These are phyloP conservation scores for Orobanche coerulescens DNA, from an alignment of 257 asterid species.

Conservation along the genomic window DNA sequence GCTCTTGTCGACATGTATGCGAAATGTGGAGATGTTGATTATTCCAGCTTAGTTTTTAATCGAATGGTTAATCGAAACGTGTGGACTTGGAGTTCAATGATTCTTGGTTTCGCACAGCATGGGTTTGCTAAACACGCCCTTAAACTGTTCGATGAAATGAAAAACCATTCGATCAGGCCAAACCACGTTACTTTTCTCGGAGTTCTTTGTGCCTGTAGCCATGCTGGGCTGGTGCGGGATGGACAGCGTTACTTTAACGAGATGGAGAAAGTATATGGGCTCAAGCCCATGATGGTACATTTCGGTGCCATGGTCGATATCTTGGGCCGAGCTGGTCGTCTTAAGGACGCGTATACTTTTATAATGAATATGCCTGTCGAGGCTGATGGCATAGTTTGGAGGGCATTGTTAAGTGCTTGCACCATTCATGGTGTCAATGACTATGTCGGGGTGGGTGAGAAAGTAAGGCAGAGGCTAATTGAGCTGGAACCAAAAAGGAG, in stretches of 20 bases:
- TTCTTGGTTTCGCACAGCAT: slow-evolving; percentile 68
- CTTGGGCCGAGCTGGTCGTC: slow-evolving; percentile 62
- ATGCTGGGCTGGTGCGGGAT: slow-evolving; percentile 53
- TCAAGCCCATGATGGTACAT: slow-evolving; percentile 59
- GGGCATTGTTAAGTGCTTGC: slow-evolving; percentile 75
- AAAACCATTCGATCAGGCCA: slow-evolving; percentile 31
- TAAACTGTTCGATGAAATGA: slow-evolving; percentile 42
- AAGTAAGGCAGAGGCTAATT: slow-evolving; percentile 43
- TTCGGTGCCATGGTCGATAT: slow-evolving; percentile 72
- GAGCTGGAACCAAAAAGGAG: slow-evolving; percentile 62
- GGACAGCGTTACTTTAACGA: slow-evolving; percentile 40
- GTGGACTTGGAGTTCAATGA: slow-evolving; percentile 89
- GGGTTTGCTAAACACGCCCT: slow-evolving; percentile 52
- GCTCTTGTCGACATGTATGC: slow-evolving; percentile 79
- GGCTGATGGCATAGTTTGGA: slow-evolving; percentile 67
- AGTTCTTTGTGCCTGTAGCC: slow-evolving; percentile 77
- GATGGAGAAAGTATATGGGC: slow-evolving; percentile 45
- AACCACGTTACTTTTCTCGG: slow-evolving; percentile 72
- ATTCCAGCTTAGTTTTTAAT: slow-evolving; percentile 46
- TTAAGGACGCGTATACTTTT: slow-evolving; percentile 50
- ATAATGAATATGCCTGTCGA: slow-evolving; percentile 43
- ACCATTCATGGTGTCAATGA: slow-evolving; percentile 51
- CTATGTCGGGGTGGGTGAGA: slow-evolving; percentile 38
- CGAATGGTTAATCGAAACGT: slow-evolving; percentile 43
- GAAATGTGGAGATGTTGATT: slow-evolving; percentile 49